Conservation (phyloP, 2,329 filamentous ascomycete species). For the Cryphonectria radicalis region DNA sequence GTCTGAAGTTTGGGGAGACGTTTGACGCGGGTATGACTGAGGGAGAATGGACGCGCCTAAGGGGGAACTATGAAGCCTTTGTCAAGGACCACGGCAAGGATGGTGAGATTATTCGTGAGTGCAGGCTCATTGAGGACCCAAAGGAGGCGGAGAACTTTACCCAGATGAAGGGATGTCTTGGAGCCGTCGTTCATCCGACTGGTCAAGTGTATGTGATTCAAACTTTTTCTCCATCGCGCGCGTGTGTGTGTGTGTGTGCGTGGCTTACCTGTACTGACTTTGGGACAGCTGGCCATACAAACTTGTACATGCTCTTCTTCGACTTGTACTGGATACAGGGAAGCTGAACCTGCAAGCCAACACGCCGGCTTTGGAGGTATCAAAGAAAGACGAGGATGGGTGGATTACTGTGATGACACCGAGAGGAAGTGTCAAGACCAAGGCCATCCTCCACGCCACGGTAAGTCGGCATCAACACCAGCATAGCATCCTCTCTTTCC, state of each 20-base stretch:
- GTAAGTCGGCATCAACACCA: slow-evolving; percentile 4
- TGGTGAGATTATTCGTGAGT: slow-evolving; percentile 35
- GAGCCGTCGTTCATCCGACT: slow-evolving; percentile 36
- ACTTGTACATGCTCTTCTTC: slow-evolving; percentile 29
- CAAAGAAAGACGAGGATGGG: slow-evolving; percentile 33
- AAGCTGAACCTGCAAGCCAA: slow-evolving; percentile 36
- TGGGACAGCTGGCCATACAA: slow-evolving; percentile 28
- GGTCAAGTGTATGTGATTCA: slow-evolving; percentile 28
- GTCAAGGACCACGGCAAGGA: slow-evolving; percentile 36
- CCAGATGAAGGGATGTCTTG: slow-evolving; percentile 38
- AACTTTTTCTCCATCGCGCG: fast-evolving
- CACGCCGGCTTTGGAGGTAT: slow-evolving; percentile 34
- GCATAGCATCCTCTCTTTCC: no score
- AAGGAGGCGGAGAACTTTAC: slow-evolving; percentile 37
- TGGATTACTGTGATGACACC: slow-evolving; percentile 34
- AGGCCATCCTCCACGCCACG: slow-evolving; percentile 29
- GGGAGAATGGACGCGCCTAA: slow-evolving; percentile 37
- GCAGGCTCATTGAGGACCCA: slow-evolving; percentile 32
- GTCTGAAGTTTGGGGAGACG: slow-evolving; percentile 38
- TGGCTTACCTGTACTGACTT: neutral
- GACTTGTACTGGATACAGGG: slow-evolving; percentile 24
- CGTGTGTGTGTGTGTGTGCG: no score
- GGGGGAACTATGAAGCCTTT: slow-evolving; percentile 36
- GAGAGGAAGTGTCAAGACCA: slow-evolving; percentile 26
- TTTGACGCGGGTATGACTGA: slow-evolving; percentile 41